Evolutionary conservation across 2,329 filamentous ascomycete species (phyloP).

Genomic region (Colletotrichum sp.): DNA sequence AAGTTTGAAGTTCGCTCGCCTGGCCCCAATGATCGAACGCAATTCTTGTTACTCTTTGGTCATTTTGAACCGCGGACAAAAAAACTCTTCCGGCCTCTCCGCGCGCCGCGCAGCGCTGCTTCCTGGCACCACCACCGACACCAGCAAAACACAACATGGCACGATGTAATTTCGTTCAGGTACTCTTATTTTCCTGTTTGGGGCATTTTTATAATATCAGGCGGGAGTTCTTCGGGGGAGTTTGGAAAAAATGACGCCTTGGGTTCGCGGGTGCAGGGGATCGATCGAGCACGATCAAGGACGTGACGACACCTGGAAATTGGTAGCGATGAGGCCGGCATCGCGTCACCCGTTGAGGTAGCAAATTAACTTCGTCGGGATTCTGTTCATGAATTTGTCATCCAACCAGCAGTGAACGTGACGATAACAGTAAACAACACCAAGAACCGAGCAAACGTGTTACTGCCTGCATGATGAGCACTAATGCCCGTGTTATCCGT

Average conservation of each 20-base stretch:
- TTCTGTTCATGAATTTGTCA: neutral
- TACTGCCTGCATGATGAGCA: neutral
- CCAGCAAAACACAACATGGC: neutral
- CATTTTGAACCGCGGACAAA: neutral
- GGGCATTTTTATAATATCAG: neutral
- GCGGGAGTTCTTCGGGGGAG: neutral
- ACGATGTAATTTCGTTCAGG: neutral
- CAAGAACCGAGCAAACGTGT: neutral
- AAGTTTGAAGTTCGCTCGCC: slow-evolving; percentile 17
- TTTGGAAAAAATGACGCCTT: slow-evolving; percentile 9
- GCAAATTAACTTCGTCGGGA: slow-evolving; percentile 10
- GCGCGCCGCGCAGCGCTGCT: neutral
- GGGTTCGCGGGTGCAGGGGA: slow-evolving; percentile 20
- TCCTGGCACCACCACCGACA: neutral
- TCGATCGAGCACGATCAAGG: slow-evolving; percentile 22
- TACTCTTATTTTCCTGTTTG: neutral
- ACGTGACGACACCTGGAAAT: slow-evolving; percentile 23
- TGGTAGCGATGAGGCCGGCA: slow-evolving; percentile 16
- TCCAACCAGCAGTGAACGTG: neutral
- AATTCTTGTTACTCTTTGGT: neutral
- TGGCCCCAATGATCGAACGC: slow-evolving; percentile 18
- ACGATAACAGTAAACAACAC: neutral
- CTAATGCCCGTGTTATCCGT: neutral
- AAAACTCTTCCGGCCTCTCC: neutral
- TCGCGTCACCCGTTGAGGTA: slow-evolving; percentile 20